Evolutionary conservation across 257 asterid genomes (phyloP).

Genomic region (Nicotiana obtusifolia): DNA sequence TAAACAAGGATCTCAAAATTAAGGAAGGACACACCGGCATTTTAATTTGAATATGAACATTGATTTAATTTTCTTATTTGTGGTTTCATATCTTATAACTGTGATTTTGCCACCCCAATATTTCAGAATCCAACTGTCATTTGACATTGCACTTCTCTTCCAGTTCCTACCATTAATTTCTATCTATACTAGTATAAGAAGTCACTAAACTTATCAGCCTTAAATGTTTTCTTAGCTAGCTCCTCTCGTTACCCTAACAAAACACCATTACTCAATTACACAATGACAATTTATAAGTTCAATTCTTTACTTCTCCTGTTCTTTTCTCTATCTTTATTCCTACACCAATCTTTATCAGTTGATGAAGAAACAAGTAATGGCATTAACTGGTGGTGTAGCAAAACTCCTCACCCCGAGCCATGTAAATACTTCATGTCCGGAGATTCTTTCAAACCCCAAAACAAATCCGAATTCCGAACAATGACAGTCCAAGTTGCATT

Average conservation of each 20-base stretch:
- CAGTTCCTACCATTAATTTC: neutral
- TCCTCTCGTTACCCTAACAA: neutral
- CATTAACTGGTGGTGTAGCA: conserved; percentile 53
- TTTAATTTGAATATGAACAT: conserved; percentile 4
- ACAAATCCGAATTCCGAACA: conserved; percentile 39
- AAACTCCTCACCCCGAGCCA: conserved; percentile 58
- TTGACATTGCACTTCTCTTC: conserved; percentile 11
- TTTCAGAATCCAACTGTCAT: conserved; percentile 5
- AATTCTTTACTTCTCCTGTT: conserved; percentile 1
- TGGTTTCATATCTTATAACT: neutral
- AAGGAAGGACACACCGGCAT: conserved; percentile 12
- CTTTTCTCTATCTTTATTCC: conserved; percentile 15
- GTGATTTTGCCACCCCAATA: neutral
- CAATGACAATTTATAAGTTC: neutral
- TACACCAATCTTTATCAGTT: conserved; percentile 6
- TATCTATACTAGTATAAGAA: neutral
- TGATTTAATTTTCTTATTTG: conserved; percentile 5
- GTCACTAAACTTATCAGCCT: neutral
- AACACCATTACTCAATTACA: neutral
- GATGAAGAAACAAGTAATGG: conserved; percentile 15
- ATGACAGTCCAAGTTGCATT: conserved; percentile 46
- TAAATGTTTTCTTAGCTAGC: neutral
- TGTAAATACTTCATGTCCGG: conserved; percentile 47
- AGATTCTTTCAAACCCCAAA: conserved; percentile 21
- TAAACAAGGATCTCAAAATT: conserved; percentile 57